Conservation (phyloP, 495 filamentous ascomycete genomes). For the Hypoxylon intermedium region DNA sequence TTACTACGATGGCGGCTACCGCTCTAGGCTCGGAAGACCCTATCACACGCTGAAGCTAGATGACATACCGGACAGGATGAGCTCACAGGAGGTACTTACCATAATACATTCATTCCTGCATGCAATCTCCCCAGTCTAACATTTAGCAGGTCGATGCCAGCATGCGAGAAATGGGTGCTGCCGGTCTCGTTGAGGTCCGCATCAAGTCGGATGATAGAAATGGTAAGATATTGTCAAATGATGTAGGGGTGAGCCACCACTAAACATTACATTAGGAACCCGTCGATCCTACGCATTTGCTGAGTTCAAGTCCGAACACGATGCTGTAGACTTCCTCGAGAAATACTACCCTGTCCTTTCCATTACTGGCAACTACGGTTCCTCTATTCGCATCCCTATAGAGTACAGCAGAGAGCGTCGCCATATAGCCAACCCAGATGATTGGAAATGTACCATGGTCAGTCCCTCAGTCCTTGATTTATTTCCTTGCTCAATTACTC, state of each 20-base stretch:
- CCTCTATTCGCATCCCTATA: conserved; percentile 34
- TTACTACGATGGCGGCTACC: conserved; percentile 34
- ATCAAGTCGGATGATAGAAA: conserved; percentile 40
- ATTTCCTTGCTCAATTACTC: conserved; percentile 1
- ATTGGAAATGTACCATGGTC: conserved; percentile 80
- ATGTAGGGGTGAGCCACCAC: conserved; percentile 27
- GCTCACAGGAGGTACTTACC: conserved; percentile 30
- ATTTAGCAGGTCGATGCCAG: conserved; percentile 33
- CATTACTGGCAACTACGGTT: conserved; percentile 49
- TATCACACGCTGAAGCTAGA: conserved; percentile 44
- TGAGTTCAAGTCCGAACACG: conserved; percentile 65
- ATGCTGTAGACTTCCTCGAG: conserved; percentile 71
- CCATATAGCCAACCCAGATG: conserved; percentile 53
- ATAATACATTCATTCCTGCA: too few species aligned
- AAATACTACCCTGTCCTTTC: conserved; percentile 68
- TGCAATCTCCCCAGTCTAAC: too few species aligned
- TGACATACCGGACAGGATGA: conserved; percentile 40
- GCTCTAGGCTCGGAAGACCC: conserved; percentile 35
- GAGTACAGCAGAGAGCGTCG: conserved; percentile 48
- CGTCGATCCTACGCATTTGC: conserved; percentile 74
- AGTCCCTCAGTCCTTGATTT: conserved; percentile 28
- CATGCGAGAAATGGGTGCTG: conserved; percentile 42
- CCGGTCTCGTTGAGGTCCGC: conserved; percentile 40
- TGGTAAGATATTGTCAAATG: conserved; percentile 19
- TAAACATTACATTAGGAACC: conserved; percentile 67